A percentile compares a stretch with the other conserved stretches of the same genome.
Evolutionary conservation across 2,329 filamentous ascomycete genomes (phyloP).

Genomic region (Helotiales sp.): DNA sequence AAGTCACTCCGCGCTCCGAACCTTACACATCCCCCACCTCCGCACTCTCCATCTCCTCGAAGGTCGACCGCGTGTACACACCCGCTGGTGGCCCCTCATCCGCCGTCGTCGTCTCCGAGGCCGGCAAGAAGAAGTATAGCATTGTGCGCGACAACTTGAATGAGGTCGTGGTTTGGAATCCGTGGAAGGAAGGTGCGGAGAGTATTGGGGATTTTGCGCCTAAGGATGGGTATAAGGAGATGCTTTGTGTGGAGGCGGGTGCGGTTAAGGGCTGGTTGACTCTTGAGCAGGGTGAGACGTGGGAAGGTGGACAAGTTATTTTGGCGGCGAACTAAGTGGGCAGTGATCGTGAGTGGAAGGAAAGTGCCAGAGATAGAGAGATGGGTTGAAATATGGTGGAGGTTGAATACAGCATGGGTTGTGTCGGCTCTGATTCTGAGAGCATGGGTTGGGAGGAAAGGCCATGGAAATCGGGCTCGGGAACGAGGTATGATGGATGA

Average conservation of each 20-base stretch:
- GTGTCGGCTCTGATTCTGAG: not conserved
- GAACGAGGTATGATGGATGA: not conserved
- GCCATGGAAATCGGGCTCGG: not conserved
- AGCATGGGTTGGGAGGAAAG: not conserved
- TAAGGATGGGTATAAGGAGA: constrained; percentile 87
- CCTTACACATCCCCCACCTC: constrained; percentile 68
- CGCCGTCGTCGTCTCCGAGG: constrained; percentile 65
- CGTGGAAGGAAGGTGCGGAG: constrained; percentile 84
- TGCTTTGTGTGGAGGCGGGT: constrained; percentile 94
- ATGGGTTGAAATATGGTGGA: not conserved
- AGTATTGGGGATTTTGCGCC: constrained; percentile 87
- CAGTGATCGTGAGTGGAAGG: not conserved
- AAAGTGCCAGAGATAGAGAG: not conserved
- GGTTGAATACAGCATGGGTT: not conserved
- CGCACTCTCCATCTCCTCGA: constrained; percentile 69
- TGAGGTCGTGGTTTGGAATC: constrained; percentile 96
- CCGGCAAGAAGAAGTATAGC: constrained; percentile 68
- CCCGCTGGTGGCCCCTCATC: constrained; percentile 64
- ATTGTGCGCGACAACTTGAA: constrained; percentile 83
- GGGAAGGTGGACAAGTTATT: constrained; percentile 57
- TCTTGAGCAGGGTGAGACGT: constrained; percentile 77
- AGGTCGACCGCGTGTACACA: constrained; percentile 89
- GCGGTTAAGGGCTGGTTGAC: constrained; percentile 81
- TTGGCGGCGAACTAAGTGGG: constrained; percentile 11
- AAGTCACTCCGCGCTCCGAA: constrained; percentile 62